Base-by-base conservation (phyloP, 2,329 filamentous ascomycete species). In the Rosellinia necatrix region DNA sequence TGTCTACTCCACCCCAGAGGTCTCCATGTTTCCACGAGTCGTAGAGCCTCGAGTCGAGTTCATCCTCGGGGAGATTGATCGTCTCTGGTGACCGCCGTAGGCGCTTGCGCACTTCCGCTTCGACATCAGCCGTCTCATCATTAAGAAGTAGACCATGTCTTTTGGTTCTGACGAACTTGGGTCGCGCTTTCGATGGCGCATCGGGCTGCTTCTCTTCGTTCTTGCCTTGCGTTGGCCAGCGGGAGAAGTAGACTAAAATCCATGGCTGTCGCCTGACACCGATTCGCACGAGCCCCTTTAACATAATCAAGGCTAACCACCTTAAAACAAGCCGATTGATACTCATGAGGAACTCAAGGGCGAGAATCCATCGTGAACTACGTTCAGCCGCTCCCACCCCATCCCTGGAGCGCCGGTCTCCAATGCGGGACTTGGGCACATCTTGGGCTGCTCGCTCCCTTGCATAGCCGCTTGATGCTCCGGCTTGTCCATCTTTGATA, bases 1-100 rank as follows among this genome's bases (percentile, higher is more conserved):
- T 79, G 70, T 97, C 93, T 27, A 87, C 79, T 13, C 87, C 86
- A 1, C 93, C 92, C 86, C 91, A 97, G 76, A 90, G 90, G 6
- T 90, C 91, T 17, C 91, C 91, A 50, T 81, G 78, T 49, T 89
- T 85, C 89, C 91, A 97, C 84, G 92, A 94, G 25, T 79, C 78
- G 70, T 97, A 97, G 1, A 97, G 76, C 56, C 85, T 87, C 2
- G 81, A 80, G 61, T 93, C 88, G 2, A 97, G 77, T 34, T 84
- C 82, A 24, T 82, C 81, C 64, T 94, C 89, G 35, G 85, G 76
- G 6, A 76, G 62, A 13, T 75, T 25, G 63, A 71, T 67, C 68
- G 74, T 69, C 50, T 70, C 67, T 10, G 64, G 63, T 6, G 66
- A 71, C 52, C 70, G 73, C 41, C 71, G 76, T 54, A 89, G 75